Evolutionary conservation across 768 basidiomycete species (phyloP).

Genomic region (Agaricus subrufescens): DNA sequence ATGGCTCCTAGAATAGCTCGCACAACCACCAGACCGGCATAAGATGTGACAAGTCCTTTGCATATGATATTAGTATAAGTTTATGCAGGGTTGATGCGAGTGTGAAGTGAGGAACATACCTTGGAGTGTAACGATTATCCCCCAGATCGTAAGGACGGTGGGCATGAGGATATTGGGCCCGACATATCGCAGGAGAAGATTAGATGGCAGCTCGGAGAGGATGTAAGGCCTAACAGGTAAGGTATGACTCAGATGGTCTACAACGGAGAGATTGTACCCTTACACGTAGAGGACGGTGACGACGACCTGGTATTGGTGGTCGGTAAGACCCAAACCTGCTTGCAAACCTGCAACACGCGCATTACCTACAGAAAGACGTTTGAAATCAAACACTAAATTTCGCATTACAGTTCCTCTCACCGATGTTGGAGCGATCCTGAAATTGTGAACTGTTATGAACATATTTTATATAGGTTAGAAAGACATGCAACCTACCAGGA

Average conservation of each 20-base stretch:
- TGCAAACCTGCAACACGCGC: slow-evolving; percentile 49
- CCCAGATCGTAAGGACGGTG: no score
- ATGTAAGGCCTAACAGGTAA: slow-evolving; percentile 31
- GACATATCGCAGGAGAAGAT: no score
- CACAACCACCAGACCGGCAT: no score
- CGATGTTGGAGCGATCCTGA: slow-evolving; percentile 33
- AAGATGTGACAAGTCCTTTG: no score
- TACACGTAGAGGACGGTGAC: slow-evolving; percentile 29
- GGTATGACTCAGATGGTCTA: slow-evolving; percentile 24
- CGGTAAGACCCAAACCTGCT: slow-evolving; percentile 31
- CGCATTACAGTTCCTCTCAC: slow-evolving; percentile 12
- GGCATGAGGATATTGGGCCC: no score
- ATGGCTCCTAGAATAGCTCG: no score
- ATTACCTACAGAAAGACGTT: slow-evolving; percentile 25
- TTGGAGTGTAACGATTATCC: no score
- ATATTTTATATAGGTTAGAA: background rate
- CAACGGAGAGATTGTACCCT: background rate
- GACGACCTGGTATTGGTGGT: slow-evolving; percentile 33
- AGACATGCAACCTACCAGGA: slow-evolving; percentile 21
- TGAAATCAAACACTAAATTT: background rate
- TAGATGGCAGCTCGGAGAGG: no score
- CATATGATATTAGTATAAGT: no score
- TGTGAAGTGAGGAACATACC: no score
- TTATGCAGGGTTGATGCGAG: no score
- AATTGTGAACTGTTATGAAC: background rate